Evolutionary conservation across 2,329 filamentous ascomycete species (phyloP).

Genomic region (Talaromyces sp.): DNA sequence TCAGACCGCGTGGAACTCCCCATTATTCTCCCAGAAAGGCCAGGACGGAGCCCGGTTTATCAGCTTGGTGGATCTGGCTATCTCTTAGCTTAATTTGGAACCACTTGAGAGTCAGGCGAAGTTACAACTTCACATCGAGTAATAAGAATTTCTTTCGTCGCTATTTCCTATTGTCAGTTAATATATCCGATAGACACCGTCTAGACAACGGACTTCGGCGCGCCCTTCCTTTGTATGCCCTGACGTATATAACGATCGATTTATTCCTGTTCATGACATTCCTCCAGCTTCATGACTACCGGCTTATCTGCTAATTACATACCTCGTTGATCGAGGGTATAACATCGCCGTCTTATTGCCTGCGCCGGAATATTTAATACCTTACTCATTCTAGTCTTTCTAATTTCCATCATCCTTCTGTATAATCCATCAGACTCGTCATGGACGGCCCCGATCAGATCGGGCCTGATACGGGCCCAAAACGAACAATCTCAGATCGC

Average conservation of each 20-base stretch:
- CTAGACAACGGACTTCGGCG: slow-evolving; percentile 2
- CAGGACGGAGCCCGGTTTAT: not conserved
- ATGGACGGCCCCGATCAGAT: slow-evolving; percentile 44
- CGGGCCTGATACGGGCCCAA: slow-evolving; percentile 39
- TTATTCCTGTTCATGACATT: not conserved
- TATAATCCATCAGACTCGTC: not conserved
- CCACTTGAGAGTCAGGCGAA: not conserved
- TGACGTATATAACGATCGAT: not conserved
- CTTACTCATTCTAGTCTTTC: not conserved
- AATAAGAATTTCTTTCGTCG: slow-evolving; percentile 1
- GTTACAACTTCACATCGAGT: slow-evolving; percentile 14
- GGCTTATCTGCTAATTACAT: not conserved
- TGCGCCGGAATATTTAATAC: not conserved
- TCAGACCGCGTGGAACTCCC: not conserved
- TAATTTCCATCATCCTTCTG: not conserved
- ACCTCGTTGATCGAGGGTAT: slow-evolving; percentile 5
- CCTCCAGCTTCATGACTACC: not conserved
- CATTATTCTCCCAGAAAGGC: not conserved
- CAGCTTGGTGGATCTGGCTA: slow-evolving; percentile 1
- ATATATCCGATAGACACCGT: not conserved
- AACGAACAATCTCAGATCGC: slow-evolving; percentile 35
- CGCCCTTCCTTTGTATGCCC: not conserved
- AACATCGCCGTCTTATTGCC: not conserved
- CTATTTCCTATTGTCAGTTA: not conserved
- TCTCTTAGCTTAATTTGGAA: not conserved